These are phyloP conservation scores for Tulasnella sp. DNA, from an alignment of 768 basidiomycete genomes.

Conservation along the genomic window DNA sequence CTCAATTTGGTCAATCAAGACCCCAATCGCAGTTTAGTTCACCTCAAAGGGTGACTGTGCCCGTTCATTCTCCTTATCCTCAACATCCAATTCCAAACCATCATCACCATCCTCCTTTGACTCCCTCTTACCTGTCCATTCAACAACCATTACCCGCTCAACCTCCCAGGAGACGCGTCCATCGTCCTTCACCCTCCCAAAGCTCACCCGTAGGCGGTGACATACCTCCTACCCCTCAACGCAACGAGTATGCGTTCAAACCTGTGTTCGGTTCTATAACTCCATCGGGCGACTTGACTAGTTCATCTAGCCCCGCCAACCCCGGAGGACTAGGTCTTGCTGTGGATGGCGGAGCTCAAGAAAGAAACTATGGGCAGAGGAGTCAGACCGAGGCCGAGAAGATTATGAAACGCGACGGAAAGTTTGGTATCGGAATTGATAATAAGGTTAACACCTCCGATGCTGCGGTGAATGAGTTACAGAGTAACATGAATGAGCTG, in stretches of 20 bases:
- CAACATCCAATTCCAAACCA: not conserved
- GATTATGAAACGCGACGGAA: slow-evolving; percentile 3
- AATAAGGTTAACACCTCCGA: not conserved
- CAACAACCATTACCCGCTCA: not conserved
- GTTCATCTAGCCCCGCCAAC: too few relatives aligned
- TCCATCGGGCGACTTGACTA: not conserved
- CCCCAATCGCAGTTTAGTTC: too few relatives aligned
- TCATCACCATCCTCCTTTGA: not conserved
- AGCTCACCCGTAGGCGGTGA: slow-evolving; percentile 1
- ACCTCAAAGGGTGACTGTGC: too few relatives aligned
- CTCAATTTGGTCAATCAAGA: too few relatives aligned
- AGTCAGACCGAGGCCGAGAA: slow-evolving; percentile 9
- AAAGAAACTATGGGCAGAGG: not conserved
- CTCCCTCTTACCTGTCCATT: too few relatives aligned
- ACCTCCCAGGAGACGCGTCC: not conserved
- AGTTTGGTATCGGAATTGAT: slow-evolving; percentile 6
- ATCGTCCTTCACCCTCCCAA: slow-evolving; percentile 1
- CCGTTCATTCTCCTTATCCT: not conserved
- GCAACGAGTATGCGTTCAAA: not conserved
- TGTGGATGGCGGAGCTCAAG: not conserved
- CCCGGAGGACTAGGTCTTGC: slow-evolving; percentile 9
- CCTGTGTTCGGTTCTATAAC: slow-evolving; percentile 6
- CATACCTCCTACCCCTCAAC: not conserved
- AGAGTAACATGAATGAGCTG: too few relatives aligned
- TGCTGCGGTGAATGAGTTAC: not conserved